Percentiles rank a stretch among this genome's conserved stretches.
Conservation (phyloP, 2,329 filamentous ascomycete genomes). For the Penicillium sp. region DNA sequence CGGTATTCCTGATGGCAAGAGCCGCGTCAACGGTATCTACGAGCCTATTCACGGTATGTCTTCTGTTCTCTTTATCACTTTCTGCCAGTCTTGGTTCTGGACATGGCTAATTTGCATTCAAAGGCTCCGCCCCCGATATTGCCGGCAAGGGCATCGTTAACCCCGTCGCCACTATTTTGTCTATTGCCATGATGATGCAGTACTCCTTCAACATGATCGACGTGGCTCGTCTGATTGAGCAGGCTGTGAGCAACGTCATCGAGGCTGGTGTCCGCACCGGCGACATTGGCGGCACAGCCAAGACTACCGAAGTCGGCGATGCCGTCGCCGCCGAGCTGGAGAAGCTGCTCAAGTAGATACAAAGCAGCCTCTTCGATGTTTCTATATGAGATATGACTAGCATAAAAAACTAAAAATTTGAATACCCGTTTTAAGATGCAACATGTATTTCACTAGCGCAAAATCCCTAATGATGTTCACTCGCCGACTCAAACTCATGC, state of each 20-base stretch:
- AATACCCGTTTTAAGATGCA: slow-evolving; percentile 22
- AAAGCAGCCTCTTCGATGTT: slow-evolving; percentile 3
- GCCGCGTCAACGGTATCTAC: slow-evolving; percentile 87
- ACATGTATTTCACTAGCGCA: not conserved
- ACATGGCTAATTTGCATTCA: slow-evolving; percentile 1
- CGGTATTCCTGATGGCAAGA: slow-evolving; percentile 80
- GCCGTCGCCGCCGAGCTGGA: slow-evolving; percentile 72
- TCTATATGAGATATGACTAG: slow-evolving; percentile 27
- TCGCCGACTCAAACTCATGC: not conserved
- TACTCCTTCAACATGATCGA: slow-evolving; percentile 81
- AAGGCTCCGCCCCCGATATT: slow-evolving; percentile 88
- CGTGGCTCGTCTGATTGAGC: slow-evolving; percentile 55
- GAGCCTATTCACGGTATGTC: slow-evolving; percentile 88
- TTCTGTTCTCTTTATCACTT: not conserved
- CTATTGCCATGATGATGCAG: slow-evolving; percentile 91
- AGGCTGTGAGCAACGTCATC: slow-evolving; percentile 56
- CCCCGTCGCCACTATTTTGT: slow-evolving; percentile 87
- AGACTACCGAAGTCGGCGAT: slow-evolving; percentile 78
- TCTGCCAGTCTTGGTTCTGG: not conserved
- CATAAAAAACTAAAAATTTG: slow-evolving; percentile 21
- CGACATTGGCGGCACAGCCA: slow-evolving; percentile 76
- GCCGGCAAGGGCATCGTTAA: slow-evolving; percentile 88
- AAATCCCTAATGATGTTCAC: slow-evolving; percentile 3
- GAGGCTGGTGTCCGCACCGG: slow-evolving; percentile 75
- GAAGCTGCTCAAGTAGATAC: slow-evolving; percentile 58